Evolutionary conservation across 2,329 filamentous ascomycete species (phyloP).

Genomic region (Cercospora sp.): DNA sequence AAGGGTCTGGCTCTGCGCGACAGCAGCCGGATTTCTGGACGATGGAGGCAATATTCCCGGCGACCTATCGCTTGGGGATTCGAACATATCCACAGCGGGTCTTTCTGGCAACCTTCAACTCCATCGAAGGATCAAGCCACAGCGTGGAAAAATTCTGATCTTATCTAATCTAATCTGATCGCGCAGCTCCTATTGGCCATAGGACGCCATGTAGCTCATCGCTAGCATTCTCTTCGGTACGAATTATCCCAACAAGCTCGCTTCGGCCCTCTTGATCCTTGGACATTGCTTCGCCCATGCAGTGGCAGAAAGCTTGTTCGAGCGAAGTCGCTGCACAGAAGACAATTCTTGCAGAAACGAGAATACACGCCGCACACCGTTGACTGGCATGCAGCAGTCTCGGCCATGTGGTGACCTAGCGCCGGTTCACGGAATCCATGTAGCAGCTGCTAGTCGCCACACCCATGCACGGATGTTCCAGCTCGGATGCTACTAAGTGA

Average conservation of each 20-base stretch:
- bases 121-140: slow-evolving; percentile 1
- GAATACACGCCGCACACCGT: neutral
- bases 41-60: neutral
- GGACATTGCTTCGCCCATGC: slow-evolving; percentile 4
- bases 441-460: slow-evolving; percentile 1
- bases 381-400: neutral
- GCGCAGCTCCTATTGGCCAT: neutral
- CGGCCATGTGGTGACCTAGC: slow-evolving; percentile 6
- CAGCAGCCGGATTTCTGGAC: neutral
- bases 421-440: neutral
- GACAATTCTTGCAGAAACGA: slow-evolving; percentile 5
- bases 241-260: slow-evolving; percentile 6
- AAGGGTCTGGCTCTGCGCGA: neutral
- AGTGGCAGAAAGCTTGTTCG: slow-evolving; percentile 5
- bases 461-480: neutral
- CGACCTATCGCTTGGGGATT: neutral
- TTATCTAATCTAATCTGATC: slow-evolving; percentile 10
- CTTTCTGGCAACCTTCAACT: neutral
- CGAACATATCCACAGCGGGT: neutral
- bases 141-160: neutral
- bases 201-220: neutral
- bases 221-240: neutral
- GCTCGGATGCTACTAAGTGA: slow-evolving; percentile 6
- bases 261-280: neutral
- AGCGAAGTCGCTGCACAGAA: neutral